Evolutionary conservation across 306 rosid genomes (phyloP), one percentile per base, ranked within the genome.

Genomic region (Elaeagnus macrophylla): DNA sequence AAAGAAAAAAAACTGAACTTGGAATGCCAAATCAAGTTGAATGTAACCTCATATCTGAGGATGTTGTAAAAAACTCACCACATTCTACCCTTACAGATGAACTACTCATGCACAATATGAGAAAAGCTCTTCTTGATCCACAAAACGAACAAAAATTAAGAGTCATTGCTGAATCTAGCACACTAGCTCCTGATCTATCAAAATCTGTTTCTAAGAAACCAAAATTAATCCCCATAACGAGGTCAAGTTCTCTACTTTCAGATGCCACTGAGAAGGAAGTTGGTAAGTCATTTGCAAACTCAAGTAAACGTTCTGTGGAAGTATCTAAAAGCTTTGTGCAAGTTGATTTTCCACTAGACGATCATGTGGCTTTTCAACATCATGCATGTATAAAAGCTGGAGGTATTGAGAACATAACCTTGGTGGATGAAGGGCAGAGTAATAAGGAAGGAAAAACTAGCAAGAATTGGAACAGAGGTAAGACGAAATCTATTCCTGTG

Each of bases 401-500:
- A 39, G 56, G 47, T 63, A 55, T 63, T 66, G 75, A 62, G 32
- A 58, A 53, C 42, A 39, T 25, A 60, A 48, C 41, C 18, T 71
- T 58, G 66, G 54, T 51, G 37, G 32, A 57, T 12, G 74, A 69
- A 58, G 79, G 60, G 55, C 56, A 49, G 59, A 75, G 65, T 39
- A 63, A 37, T 12, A 67, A 44, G 39, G 77, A 72, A 54, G 63
- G 53, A 10, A 48, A 18, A 35, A 46, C 48, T 56, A 37, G 67
- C 39, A 51, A 44, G 53, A 67, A 41, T 39, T 62, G 37, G 35
- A 12, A 57, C 9, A 75, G 68, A 71, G 72, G 32, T 74, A 64
- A 65, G 53, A 64, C 77, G 74, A 72, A 77, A 67, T 75, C 81
- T 50, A 54, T 75, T 12, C 80, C 84, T 32, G 67, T 62, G 40